Base-by-base conservation (phyloP, 1,139 yeast genomes). In the Kodamaea ohmeri region DNA sequence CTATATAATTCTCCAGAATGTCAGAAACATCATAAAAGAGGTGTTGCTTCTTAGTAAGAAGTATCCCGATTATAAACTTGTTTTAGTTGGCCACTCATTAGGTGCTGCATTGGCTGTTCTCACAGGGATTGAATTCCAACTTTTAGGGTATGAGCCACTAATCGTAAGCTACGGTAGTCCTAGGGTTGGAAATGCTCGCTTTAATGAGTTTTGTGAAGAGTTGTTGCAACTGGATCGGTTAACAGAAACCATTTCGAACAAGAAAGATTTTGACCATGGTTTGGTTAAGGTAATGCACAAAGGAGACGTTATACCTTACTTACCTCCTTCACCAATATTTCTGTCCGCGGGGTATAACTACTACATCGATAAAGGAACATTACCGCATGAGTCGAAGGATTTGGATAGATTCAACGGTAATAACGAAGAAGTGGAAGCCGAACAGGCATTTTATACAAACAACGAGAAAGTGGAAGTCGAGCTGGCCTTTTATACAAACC, bases 101-200 rank as follows among this genome's bases (percentile, higher is more conserved):
- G 94, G 92, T 1, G 92, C 82, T 2, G 87, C 88, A 0, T 58
- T 82, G 39, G 82, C 88, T 0, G 57, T 69, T 11, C 58, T 84
- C 26, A 69, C 78, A 8, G 89, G 83, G 0, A 65, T 79, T 18
- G 89, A 83, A 50, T 65, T 78, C 40, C 65, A 66, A 43, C 47
- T 73, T 6, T 49, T 73, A 51, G 85, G 84, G 0, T 63, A 61
- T 38, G 56, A 67, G 5, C 81, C 83, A 0, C 55, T 72, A 30
- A 76, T 81, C 1, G 58, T 81, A 7, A 70, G 82, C 0, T 78
- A 64, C 58, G 90, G 83, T 2, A 67, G 78, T 16, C 86, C 89
- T 0, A 74, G 74, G 48, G 61, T 83, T 21, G 88, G 86, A 2
- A 80, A 82, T 51, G 51, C 50, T 5, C 56, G 60, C 5, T 68